These are phyloP conservation scores for Huiozyma naganishii DNA, from an alignment of 805 yeast species.

Conservation along the genomic window DNA sequence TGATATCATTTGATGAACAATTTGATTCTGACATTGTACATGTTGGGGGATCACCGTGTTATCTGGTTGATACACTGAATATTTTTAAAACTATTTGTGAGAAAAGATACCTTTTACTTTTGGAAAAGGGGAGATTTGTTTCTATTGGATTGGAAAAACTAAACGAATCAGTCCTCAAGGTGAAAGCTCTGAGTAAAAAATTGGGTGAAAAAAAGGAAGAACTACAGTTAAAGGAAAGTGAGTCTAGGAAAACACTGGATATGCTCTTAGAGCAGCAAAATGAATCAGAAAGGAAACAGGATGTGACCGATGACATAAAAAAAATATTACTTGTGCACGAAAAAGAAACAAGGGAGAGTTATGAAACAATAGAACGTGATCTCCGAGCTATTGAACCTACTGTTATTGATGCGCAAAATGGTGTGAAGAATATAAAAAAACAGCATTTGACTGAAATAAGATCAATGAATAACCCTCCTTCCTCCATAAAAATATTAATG, in stretches of 20 bases:
- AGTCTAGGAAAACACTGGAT: constrained; percentile 62
- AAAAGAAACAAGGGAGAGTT: constrained; percentile 42
- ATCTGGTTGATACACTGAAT: constrained; percentile 40
- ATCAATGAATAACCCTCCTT: constrained; percentile 86
- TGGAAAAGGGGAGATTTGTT: constrained; percentile 60
- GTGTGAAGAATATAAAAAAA: constrained; percentile 88
- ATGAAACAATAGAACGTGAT: constrained; percentile 45
- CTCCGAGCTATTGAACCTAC: constrained; percentile 77
- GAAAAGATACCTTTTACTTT: constrained; percentile 38
- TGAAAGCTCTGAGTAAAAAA: constrained; percentile 44
- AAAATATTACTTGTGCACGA: constrained; percentile 61
- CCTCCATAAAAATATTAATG: constrained; percentile 69
- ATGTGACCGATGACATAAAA: constrained; percentile 70
- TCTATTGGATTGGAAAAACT: constrained; percentile 64
- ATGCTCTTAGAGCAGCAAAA: constrained; percentile 76
- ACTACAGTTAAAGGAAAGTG: constrained; percentile 46
- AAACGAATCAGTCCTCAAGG: constrained; percentile 66
- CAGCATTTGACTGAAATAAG: constrained; percentile 84
- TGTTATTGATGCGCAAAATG: constrained; percentile 69
- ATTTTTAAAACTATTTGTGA: constrained; percentile 35
- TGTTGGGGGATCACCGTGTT: constrained; percentile 38
- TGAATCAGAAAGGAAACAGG: constrained; percentile 84
- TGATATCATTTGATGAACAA: constrained; percentile 37
- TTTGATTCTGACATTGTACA: constrained; percentile 4
- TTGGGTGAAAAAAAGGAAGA: constrained; percentile 43